Evolutionary conservation across 148 eudicot genomes (phyloP), one percentile per base, ranked within the genome.

Genomic region (Diospyros kaki): DNA sequence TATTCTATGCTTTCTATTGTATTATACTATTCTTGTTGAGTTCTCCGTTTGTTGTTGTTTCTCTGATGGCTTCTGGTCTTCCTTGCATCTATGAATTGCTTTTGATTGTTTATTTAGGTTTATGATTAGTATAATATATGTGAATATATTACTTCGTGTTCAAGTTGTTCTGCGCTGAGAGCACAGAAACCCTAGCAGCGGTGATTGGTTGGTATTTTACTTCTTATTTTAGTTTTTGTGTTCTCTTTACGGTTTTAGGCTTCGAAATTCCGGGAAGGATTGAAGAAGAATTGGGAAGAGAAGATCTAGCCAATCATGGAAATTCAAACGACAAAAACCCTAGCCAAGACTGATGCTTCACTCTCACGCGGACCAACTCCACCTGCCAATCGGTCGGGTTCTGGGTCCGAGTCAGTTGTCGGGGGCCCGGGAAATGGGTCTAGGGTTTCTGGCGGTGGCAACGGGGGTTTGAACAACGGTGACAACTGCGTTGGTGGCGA

Each of bases 371-470:
- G 45, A 69, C 13, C 59, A 39, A 53, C 54, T 39, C 58, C 66
- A 45, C 61, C 72, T 40, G 50, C 48, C 63, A 40, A 55, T 66
- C 68, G 18, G 65, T 66, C 56, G 60, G 77, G 44, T n/a, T 43
- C 68, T 3, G 40, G 55, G 54, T 11, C 59, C 3, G 76, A 13
- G 7, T 41, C 56, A 3, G 58, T 43, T 40, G 69, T 51, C 51
- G 38, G 68, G 76, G 62, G 38, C 45, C 51, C n/a, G 10, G 74
- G 17, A 76, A 55, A 53, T 50, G 75, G 71, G 18, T 70, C 50
- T 73, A 58, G 72, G 81, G 84, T 68, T 72, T 73, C 38, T 45
- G 59, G 12, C 28, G 61, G 17, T 28, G 66, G 58, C 6, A 51
- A 40, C 1, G 58, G 9, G 10, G 78, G 61, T 65, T 50, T 46